These are phyloP conservation scores for Populus alba DNA, from an alignment of 345 rosid species.

Conservation along the genomic window DNA sequence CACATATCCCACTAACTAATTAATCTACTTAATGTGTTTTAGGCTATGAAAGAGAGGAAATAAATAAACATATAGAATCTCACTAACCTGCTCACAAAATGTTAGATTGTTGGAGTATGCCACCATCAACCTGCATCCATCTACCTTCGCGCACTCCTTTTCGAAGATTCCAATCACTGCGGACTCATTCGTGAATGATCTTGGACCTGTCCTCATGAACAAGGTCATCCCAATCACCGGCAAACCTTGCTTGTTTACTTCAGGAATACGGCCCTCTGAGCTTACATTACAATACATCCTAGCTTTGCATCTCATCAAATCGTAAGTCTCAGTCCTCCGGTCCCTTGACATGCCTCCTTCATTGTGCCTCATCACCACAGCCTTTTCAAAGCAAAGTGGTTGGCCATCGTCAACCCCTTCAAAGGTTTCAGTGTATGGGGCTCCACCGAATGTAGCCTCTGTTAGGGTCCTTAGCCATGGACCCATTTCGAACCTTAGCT, in stretches of 20 bases:
- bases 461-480: slow-evolving; percentile 43
- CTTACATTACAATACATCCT: slow-evolving; percentile 50
- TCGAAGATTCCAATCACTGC: slow-evolving; percentile 42
- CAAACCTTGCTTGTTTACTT: background rate
- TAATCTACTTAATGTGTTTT: background rate
- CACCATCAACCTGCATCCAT: slow-evolving; percentile 60
- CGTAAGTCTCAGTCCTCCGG: slow-evolving; percentile 57
- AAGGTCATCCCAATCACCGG: slow-evolving; percentile 54
- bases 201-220: slow-evolving; percentile 65
- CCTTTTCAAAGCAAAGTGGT: slow-evolving; percentile 67
- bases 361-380: slow-evolving; percentile 76
- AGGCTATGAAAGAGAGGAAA: background rate
- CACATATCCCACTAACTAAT: background rate
- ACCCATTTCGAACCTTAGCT: slow-evolving; percentile 51
- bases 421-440: slow-evolving; percentile 30
- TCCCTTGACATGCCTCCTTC: slow-evolving; percentile 76
- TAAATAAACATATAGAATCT: background rate
- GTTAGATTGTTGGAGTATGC: slow-evolving; percentile 60
- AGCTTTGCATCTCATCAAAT: slow-evolving; percentile 57
- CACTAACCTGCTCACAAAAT: slow-evolving; percentile 63
- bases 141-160: slow-evolving; percentile 49
- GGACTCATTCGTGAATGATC: slow-evolving; percentile 66
- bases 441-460: slow-evolving; percentile 43
- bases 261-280: slow-evolving; percentile 1
- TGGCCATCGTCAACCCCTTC: slow-evolving; percentile 21